Evolutionary conservation across 257 asterid genomes (phyloP).

Genomic region (Phtheirospermum japonicum): DNA sequence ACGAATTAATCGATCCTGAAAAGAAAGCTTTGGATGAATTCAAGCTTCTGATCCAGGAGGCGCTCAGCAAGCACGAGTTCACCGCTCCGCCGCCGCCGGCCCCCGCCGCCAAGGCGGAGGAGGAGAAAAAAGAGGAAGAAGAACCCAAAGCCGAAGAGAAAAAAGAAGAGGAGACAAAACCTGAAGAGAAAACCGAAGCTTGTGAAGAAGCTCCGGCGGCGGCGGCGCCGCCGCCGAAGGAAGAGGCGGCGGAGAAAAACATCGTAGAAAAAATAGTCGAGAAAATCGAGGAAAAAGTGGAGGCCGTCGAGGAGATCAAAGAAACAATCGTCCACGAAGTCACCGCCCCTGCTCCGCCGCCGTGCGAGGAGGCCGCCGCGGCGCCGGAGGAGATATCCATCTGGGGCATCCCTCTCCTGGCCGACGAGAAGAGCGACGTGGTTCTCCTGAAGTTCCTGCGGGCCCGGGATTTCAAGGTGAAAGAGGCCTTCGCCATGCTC

Average conservation of each 20-base stretch:
- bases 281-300: constrained; percentile 42
- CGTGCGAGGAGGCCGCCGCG: constrained; percentile 38
- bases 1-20: constrained; percentile 81
- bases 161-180: constrained; percentile 35
- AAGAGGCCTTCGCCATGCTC: constrained; percentile 83
- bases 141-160: constrained; percentile 25
- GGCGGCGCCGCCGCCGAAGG: constrained; percentile 27
- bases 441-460: constrained; percentile 84
- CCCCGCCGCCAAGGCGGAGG: constrained; percentile 31
- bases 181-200: constrained; percentile 30
- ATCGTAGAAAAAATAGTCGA: constrained; percentile 42
- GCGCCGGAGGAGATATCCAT: constrained; percentile 38
- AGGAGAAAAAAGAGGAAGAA: constrained; percentile 33
- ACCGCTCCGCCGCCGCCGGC: constrained; percentile 74
- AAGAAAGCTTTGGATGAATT: constrained; percentile 90
- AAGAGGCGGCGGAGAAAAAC: constrained; percentile 32
- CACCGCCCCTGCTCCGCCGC: constrained; percentile 48
- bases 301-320: constrained; percentile 63
- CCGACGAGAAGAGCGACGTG: constrained; percentile 71
- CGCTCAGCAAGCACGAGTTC: constrained; percentile 76
- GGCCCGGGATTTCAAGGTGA: constrained; percentile 90
- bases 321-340: constrained; percentile 83
- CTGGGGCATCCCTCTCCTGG: constrained; percentile 79
- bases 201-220: constrained; percentile 11
- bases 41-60: constrained; percentile 63